Percentiles rank a stretch among this genome's conserved stretches.
Evolutionary conservation across 352 stramenopile genomes (phyloP).

Genomic region (Aphanomyces astaci): DNA sequence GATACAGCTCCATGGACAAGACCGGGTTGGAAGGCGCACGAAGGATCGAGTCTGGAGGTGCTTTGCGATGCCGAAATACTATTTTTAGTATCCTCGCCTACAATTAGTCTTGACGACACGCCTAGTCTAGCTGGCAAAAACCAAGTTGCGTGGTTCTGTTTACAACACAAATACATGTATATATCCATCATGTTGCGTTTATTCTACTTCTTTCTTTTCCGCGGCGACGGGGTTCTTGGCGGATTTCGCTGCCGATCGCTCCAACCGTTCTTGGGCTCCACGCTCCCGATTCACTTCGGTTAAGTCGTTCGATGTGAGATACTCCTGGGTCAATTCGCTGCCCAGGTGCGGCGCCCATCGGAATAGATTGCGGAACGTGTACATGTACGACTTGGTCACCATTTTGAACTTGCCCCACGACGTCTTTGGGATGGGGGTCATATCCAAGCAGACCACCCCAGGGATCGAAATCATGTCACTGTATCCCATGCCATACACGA

Average conservation of each 20-base stretch:
- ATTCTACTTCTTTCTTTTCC: background rate
- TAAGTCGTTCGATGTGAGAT: slow-evolving; percentile 26
- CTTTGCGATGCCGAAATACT: background rate
- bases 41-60: background rate
- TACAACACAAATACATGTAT: no score
- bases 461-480: slow-evolving; percentile 82
- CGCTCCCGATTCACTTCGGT: background rate
- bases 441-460: slow-evolving; percentile 73
- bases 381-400: slow-evolving; percentile 64
- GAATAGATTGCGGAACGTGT: slow-evolving; percentile 58
- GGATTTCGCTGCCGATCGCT: background rate
- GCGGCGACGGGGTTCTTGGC: background rate
- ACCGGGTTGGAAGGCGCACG: no score
- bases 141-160: background rate
- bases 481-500: slow-evolving; percentile 83
- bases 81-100: background rate
- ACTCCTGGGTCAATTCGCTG: slow-evolving; percentile 68
- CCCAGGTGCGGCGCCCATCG: slow-evolving; percentile 73
- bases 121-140: background rate
- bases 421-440: slow-evolving; percentile 73
- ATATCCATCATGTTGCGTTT: no score
- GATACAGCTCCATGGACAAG: no score
- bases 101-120: background rate
- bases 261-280: background rate
- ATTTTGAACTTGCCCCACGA: slow-evolving; percentile 58